Base-by-base conservation (phyloP, 129 eudicot species). In the Flaveria ramosissima region DNA sequence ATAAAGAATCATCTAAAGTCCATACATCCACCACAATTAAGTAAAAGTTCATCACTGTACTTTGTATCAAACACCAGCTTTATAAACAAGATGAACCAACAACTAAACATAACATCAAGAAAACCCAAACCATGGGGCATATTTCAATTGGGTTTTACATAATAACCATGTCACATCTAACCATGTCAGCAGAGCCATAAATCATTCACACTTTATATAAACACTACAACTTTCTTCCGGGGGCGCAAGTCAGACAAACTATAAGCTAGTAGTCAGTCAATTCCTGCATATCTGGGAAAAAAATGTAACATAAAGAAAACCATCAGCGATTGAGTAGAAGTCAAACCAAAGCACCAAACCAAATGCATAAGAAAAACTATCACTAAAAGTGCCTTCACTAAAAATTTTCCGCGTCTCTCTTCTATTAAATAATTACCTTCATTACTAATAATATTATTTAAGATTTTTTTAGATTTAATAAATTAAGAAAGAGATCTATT, bases 231-330 rank as follows among this genome's bases (percentile, higher is more conserved):
- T 67, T 74, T 59, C 80, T 81, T 84, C 77, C 41, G 41, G 41
- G 39, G 41, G 41, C 41, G 41, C 41, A 36, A 74, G 78, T 75
- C 81, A 78, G 78, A 60, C 68, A 56, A 71, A 72, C 81, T 76
- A 47, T 78, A 47, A 78, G 20, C 77, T 59, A 82, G 66, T 71
- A 55, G 82, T 72, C 26, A 59, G 36, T 42, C 19, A 79, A 64
- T 71, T 59, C 43, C 77, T 82, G 70, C 75, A 74, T 77, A 86
- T 83, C 90, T 84, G 84, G 78, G 81, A 80, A 4, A 50, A 8
- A 71, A 0, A 70, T 30, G 41, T 36, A 72, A 79, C 70, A 71
- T 27, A 42, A 59, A 50, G 11, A 75, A 56, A 50, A 13, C 70
- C 47, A 26, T 36, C 7, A 36, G 7, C 7, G 7, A 36, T 36